A percentile compares a stretch with the other conserved stretches of the same genome.
Conservation (phyloP, 202 grass and related monocot species). For the Digitaria exilis region DNA sequence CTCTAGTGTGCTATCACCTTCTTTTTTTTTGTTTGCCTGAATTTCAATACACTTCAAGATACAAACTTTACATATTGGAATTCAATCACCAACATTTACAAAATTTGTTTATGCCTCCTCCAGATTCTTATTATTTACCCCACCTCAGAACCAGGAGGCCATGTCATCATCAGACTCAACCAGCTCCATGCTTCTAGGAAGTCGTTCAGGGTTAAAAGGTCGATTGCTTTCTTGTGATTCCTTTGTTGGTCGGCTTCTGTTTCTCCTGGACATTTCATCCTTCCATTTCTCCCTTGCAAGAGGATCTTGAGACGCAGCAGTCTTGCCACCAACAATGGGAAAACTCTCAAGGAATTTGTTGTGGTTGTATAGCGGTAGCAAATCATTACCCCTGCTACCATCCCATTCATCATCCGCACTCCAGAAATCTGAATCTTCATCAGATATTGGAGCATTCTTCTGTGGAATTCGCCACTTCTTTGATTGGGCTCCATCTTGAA, state of each 20-base stretch:
- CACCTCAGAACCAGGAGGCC: slow-evolving; percentile 42
- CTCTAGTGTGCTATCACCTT: neutral
- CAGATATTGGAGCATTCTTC: slow-evolving; percentile 38
- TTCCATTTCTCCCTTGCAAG: slow-evolving; percentile 71
- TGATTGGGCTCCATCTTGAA: slow-evolving; percentile 50
- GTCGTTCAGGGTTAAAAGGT: neutral
- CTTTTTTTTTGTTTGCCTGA: neutral
- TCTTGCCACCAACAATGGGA: slow-evolving; percentile 76
- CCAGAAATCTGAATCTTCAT: slow-evolving; percentile 62
- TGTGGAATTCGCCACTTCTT: slow-evolving; percentile 27
- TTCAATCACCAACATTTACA: neutral
- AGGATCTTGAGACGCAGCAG: slow-evolving; percentile 59
- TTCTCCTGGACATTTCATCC: slow-evolving; percentile 63
- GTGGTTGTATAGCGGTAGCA: slow-evolving; percentile 20
- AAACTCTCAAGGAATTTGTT: slow-evolving; percentile 62
- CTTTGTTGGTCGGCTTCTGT: slow-evolving; percentile 37
- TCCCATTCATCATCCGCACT: slow-evolving; percentile 42
- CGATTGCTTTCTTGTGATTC: slow-evolving; percentile 16
- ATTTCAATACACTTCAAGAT: neutral
- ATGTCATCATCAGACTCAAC: slow-evolving; percentile 55
- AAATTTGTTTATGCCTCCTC: neutral
- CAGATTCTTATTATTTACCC: slow-evolving; percentile 10
- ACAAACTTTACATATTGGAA: slow-evolving; percentile 14
- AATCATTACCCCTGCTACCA: neutral
- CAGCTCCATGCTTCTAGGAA: slow-evolving; percentile 52